These are phyloP conservation scores for Trifolium fragiferum DNA, from an alignment of 306 rosid genomes.

Conservation along the genomic window DNA sequence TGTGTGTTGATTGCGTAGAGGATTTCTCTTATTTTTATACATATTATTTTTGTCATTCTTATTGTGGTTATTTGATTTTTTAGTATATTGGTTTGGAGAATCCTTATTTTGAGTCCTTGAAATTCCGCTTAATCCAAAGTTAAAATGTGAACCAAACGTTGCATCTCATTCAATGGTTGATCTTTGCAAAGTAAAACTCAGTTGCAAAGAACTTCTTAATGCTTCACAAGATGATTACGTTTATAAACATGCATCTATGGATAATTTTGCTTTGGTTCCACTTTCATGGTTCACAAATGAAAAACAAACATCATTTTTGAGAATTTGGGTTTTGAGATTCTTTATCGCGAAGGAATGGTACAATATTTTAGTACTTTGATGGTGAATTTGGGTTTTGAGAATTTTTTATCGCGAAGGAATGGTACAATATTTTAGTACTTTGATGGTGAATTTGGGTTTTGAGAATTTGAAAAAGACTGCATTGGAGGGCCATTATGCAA, in stretches of 20 bases:
- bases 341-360: no score
- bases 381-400: no score
- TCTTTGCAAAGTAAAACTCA: conserved; percentile 34
- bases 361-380: no score
- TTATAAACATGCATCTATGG: conserved; percentile 44
- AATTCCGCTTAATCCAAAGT: no score
- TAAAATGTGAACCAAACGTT: no score
- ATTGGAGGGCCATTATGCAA: conserved; percentile 5
- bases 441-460: conserved; percentile 29
- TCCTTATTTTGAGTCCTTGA: no score
- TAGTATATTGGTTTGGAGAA: no score
- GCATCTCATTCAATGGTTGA: conserved; percentile 45
- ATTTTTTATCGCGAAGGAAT: conserved; percentile 51
- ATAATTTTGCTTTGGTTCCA: conserved; percentile 27
- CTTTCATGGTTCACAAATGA: conserved; percentile 37
- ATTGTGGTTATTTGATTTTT: no score
- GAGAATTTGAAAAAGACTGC: conserved; percentile 22
- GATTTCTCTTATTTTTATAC: no score
- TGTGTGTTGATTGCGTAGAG: no score
- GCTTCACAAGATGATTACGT: conserved; percentile 39
- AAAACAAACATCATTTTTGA: conserved; percentile 17
- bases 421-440: conserved; percentile 40
- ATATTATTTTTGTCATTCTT: no score
- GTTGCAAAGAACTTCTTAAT: conserved; percentile 40
- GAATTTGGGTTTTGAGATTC: no score